Base-by-base conservation (phyloP, 2,329 filamentous ascomycete genomes). In the Davidsoniella australis region DNA sequence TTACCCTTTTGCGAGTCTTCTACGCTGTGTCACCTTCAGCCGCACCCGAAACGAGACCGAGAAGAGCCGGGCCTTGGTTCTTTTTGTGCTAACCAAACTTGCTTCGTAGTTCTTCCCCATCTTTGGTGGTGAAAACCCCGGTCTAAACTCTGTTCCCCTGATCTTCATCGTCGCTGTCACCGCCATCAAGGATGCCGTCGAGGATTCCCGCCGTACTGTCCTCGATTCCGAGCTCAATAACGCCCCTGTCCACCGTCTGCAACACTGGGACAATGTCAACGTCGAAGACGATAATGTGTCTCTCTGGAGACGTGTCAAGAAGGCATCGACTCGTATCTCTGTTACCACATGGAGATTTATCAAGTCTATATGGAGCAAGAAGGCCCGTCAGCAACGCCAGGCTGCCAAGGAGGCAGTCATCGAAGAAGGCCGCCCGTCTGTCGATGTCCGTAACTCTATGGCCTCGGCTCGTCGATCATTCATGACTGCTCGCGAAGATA, bases 191-290 rank as follows among this genome's bases (percentile, higher is more conserved):
- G 91, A 98, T 62, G 91, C 80, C 16, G 81, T 96, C 55, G 91
- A 98, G 65, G 91, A 98, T 66, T 96, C 86, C 70, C 76, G 91
- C 57, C 75, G 91, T 65, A 96, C 89, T 0, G 71, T 87, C 40
- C 78, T 95, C 41, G 91, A 98, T 62, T 94, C 81, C 55, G 84
- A 94, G 59, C 72, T 98, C 54, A 98, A 98, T 66, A 96, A 98
- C 61, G 91, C 91, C 2, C 85, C 88, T 0, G 85, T 96, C 8
- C 89, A 98, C 64, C 79, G 89, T 52, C 70, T 98, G 17, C 71
- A 86, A 10, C 81, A 88, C 54, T 96, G 85, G 80, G 74, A 82
- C 56, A 98, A 98, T 58, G 87, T 95, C 57, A 98, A 98, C 57
- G 85, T 88, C 12, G 78, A 82, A 38, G 84, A 87, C 56, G 89